Base-by-base conservation (phyloP, 179 eudicot genomes). In the Silene vulgaris region DNA sequence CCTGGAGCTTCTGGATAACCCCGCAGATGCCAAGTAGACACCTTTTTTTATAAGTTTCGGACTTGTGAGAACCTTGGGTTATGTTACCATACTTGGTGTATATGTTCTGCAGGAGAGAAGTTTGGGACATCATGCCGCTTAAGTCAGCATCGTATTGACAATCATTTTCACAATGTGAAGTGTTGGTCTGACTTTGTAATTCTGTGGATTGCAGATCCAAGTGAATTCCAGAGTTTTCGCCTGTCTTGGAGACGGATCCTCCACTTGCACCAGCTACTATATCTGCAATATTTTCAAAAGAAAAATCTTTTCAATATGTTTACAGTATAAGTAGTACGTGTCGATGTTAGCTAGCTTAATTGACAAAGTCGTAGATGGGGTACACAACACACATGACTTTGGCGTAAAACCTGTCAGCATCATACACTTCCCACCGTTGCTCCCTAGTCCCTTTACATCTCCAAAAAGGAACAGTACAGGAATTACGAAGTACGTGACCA, bases 1-100 rank as follows among this genome's bases (percentile, higher is more conserved):
- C 60, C 17, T 45, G 73, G 35, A 70, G 73, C 60, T 70, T 70
- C 37, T 70, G 35, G n/a, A 70, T 20, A 45, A 48, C 60, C 60
- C 20, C 4, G 3, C 30, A 45, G 8, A 70, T 70, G 17, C 32
- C 61, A 29, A 20, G 32, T 12, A 21, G 21, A 48, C 73, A 70
- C 20, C 32, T 19, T 21, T 20, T 70, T 19, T 20, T 70, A n/a
- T 20, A 70, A 8, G n/a, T 21, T 45, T 70, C 73, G 12, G 73
- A 70, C 13, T 48, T 26, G 59, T 21, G 13, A 26, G 61, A 21
- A 14, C 32, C 73, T 70, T 48, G 26, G 32, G 32, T 45, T 21
- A 70, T 70, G 9, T 43, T 32, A 8, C 73, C 73, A 21, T 70
- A 50, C 73, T 48, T 70, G n/a, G 3, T 70, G 59, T 43, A 43